These are phyloP conservation scores for Inonotus obliquus DNA, from an alignment of 1,284 basidiomycete species.

Conservation along the genomic window DNA sequence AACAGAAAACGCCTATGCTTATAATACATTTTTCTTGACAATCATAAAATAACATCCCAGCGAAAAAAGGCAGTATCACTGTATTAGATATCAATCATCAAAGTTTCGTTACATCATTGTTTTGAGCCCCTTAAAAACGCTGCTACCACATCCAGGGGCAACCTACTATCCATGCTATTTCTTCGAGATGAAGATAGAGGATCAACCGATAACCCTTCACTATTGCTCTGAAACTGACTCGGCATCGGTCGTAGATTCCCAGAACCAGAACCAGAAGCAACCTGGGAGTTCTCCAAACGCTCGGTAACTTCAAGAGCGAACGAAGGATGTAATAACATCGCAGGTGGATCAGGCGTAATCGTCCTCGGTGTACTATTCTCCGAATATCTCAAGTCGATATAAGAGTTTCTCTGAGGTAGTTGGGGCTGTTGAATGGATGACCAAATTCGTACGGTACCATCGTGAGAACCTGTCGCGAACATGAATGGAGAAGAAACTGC, in stretches of 20 bases:
- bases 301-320: constrained; percentile 10
- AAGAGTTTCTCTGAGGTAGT: constrained; percentile 7
- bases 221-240: background rate
- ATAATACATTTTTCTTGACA: no score
- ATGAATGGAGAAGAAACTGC: constrained; percentile 60
- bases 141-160: background rate
- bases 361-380: constrained; percentile 11
- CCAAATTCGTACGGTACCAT: constrained; percentile 70
- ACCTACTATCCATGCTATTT: background rate
- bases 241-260: background rate
- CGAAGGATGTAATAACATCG: background rate
- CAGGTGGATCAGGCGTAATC: constrained; percentile 8
- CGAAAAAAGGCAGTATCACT: no score
- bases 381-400: constrained; percentile 13
- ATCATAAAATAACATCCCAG: no score
- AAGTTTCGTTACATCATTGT: background rate
- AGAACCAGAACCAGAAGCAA: background rate
- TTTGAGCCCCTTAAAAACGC: background rate
- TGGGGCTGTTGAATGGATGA: constrained; percentile 28
- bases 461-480: constrained; percentile 75
- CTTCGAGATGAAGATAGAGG: background rate
- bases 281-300: background rate
- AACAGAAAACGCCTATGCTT: no score
- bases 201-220: background rate
- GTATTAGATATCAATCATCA: no score